Conservation (phyloP, 2,329 filamentous ascomycete genomes). For the Annulohypoxylon truncatum region DNA sequence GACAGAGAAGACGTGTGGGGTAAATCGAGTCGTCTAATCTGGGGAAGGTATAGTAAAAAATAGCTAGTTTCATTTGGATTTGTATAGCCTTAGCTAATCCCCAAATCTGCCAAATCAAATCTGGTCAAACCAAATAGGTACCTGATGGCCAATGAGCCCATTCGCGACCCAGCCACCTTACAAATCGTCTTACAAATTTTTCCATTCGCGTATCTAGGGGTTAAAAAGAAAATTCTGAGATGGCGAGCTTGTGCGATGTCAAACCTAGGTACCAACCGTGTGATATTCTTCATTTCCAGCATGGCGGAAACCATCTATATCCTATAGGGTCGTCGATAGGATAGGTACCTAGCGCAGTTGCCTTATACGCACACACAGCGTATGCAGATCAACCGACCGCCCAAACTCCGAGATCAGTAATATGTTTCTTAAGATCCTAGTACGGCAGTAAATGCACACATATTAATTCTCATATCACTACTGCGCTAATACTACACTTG, state of each 20-base stretch:
- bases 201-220: neutral
- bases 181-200: neutral
- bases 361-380: neutral
- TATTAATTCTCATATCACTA: neutral
- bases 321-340: neutral
- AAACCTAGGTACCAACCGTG: conserved; percentile 1
- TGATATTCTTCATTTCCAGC: neutral
- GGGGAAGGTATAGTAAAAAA: neutral
- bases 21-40: conserved; percentile 5
- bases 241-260: neutral
- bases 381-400: neutral
- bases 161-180: neutral
- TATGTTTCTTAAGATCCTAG: neutral
- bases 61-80: neutral
- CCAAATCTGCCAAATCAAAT: neutral
- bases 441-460: neutral
- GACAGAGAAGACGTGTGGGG: neutral
- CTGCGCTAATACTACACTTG: neutral
- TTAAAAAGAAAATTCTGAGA: neutral
- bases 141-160: neutral
- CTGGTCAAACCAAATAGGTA: too few relatives aligned
- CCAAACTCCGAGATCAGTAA: neutral
- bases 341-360: neutral
- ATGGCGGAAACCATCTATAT: neutral
- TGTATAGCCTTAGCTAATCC: conserved; percentile 1